Percentiles rank a stretch among this genome's conserved stretches.
phyloP scores from a whole-genome alignment of 1,284 basidiomycete species.

The Rhodotorula sp. region DNA sequence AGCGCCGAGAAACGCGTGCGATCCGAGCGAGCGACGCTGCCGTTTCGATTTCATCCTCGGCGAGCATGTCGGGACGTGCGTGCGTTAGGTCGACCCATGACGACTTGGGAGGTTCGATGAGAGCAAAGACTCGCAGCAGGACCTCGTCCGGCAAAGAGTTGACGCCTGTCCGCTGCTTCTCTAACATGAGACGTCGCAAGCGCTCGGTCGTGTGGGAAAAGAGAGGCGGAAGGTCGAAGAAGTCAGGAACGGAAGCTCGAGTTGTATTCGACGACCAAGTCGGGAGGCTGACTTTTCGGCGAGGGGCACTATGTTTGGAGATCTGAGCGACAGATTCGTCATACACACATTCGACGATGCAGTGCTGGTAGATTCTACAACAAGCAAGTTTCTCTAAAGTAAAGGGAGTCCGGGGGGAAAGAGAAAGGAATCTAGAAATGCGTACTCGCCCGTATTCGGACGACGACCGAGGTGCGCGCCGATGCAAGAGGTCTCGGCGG shows the following conservation, averaged over 20 bases:
- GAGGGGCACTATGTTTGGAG: no score
- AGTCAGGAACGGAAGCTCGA: no score
- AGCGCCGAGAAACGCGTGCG: not conserved
- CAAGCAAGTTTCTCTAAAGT: not conserved
- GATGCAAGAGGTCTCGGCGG: not conserved
- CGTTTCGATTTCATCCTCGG: not conserved
- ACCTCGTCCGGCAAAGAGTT: not conserved
- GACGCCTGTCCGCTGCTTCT: not conserved
- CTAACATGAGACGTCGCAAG: no score
- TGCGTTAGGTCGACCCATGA: not conserved
- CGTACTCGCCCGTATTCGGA: not conserved
- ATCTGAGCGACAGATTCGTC: no score
- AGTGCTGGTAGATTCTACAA: not conserved
- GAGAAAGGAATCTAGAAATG: constrained; percentile 2
- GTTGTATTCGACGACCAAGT: no score
- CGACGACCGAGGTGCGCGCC: no score
- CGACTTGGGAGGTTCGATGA: not conserved
- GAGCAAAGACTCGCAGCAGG: not conserved
- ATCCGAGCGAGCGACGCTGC: not conserved
- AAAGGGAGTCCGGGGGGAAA: not conserved
- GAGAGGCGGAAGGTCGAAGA: no score
- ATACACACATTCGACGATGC: not conserved
- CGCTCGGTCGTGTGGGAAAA: no score
- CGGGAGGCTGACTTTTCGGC: no score
- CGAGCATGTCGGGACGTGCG: not conserved